phyloP scores from a whole-genome alignment of 208 protist genomes.

The Plasmodiophora brassicae region DNA sequence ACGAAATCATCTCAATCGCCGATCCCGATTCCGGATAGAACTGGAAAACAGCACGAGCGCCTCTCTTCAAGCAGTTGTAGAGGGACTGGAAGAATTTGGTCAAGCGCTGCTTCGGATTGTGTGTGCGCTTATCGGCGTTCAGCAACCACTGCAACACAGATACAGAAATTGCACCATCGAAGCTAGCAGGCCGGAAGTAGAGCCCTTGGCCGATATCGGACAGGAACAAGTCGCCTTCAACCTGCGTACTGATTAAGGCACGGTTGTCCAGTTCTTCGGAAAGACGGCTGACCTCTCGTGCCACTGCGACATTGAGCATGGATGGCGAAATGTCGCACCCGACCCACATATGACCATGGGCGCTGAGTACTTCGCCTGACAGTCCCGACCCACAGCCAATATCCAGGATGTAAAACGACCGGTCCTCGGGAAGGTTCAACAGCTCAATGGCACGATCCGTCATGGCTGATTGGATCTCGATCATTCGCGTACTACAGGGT shows the following conservation, averaged over 20 bases:
- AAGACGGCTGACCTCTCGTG: conserved; percentile 2
- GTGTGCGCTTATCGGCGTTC: conserved; percentile 82
- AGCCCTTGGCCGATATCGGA: conserved; percentile 75
- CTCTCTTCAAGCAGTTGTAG: conserved; percentile 77
- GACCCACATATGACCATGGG: conserved; percentile 88
- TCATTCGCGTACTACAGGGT: conserved; percentile 77
- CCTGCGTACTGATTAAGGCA: conserved; percentile 9
- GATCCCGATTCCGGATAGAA: conserved; percentile 45
- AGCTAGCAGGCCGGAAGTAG: conserved; percentile 86
- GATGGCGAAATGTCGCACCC: conserved; percentile 87
- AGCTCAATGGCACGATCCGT: conserved; percentile 93
- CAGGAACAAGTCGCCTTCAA: conserved; percentile 56
- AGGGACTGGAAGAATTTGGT: conserved; percentile 89
- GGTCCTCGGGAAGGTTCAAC: conserved; percentile 72
- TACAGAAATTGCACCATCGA: conserved; percentile 95
- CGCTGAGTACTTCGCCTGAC: conserved; percentile 85
- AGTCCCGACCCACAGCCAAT: conserved; percentile 96
- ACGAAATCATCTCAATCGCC: conserved; percentile 92
- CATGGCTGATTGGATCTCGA: conserved; percentile 91
- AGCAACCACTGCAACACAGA: conserved; percentile 98
- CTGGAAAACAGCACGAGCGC: conserved; percentile 54
- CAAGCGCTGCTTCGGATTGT: conserved; percentile 85
- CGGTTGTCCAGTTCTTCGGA: no score
- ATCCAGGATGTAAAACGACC: conserved; percentile 83
- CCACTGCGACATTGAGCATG: conserved; percentile 75